These are phyloP conservation scores for Durusdinium trenchii DNA, from an alignment of 73 alveolate species.

Conservation along the genomic window DNA sequence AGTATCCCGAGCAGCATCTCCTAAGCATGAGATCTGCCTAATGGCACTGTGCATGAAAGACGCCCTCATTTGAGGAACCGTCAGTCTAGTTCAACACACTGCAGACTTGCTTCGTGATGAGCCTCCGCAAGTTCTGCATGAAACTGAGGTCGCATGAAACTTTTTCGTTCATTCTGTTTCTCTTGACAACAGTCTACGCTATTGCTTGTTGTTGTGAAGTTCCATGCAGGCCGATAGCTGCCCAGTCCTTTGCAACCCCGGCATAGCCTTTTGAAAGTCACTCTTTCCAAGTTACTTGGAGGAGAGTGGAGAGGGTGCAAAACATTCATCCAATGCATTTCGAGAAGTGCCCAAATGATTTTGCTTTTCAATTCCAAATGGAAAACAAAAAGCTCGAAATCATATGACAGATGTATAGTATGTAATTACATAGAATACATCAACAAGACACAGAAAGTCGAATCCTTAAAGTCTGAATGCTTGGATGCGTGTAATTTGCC, in stretches of 20 bases:
- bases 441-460: neutral
- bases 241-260: slow-evolving; percentile 66
- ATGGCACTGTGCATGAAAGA: slow-evolving; percentile 16
- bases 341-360: neutral
- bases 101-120: slow-evolving; percentile 55
- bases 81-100: slow-evolving; percentile 43
- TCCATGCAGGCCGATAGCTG: slow-evolving; percentile 59
- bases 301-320: slow-evolving; percentile 45
- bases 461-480: neutral
- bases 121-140: slow-evolving; percentile 64
- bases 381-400: neutral
- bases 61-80: slow-evolving; percentile 18
- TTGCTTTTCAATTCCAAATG: neutral
- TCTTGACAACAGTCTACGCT: neutral
- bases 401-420: neutral
- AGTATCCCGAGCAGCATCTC: slow-evolving; percentile 49
- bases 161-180: neutral
- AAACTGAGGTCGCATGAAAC: neutral
- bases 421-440: neutral
- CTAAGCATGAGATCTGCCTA: slow-evolving; percentile 38
- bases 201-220: neutral
- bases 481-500: slow-evolving; percentile 47
- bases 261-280: slow-evolving; percentile 19
- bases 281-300: slow-evolving; percentile 49
- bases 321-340: neutral